Evolutionary conservation across 1,139 yeast species (phyloP).

Genomic region (Hyphopichia wangnamkhiaoensis): DNA sequence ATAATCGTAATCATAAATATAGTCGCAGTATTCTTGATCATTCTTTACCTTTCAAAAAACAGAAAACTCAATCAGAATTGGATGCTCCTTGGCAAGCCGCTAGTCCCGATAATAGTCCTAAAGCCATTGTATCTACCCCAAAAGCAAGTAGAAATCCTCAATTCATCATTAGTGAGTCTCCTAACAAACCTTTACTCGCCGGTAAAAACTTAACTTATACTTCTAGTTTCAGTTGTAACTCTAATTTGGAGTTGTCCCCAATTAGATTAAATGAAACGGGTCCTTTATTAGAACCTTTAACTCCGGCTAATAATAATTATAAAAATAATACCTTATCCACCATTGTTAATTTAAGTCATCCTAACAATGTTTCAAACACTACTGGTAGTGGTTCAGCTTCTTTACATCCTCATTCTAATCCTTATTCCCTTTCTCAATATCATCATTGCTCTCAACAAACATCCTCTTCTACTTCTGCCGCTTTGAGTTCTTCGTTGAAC

Average conservation of each 20-base stretch:
- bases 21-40: conserved; percentile 1
- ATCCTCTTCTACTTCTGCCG: background rate
- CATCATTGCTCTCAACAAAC: conserved; percentile 6
- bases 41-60: conserved; percentile 12
- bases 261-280: conserved; percentile 58
- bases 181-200: conserved; percentile 42
- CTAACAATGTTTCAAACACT: too few species aligned
- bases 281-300: conserved; percentile 59
- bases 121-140: conserved; percentile 12
- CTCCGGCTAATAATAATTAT: conserved; percentile 40
- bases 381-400: too few species aligned
- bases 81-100: conserved; percentile 3
- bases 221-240: conserved; percentile 66
- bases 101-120: background rate
- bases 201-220: conserved; percentile 48
- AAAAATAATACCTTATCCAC: background rate
- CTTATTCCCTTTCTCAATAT: conserved; percentile 11
- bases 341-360: conserved; percentile 1
- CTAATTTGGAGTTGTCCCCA: conserved; percentile 66
- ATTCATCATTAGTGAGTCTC: conserved; percentile 35
- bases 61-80: conserved; percentile 15
- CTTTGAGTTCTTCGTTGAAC: too few species aligned
- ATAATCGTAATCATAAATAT: conserved; percentile 10
- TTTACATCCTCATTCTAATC: conserved; percentile 9
- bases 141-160: conserved; percentile 20